These are phyloP conservation scores for Yarrowia divulgata DNA, from an alignment of 805 yeast genomes.

Conservation along the genomic window DNA sequence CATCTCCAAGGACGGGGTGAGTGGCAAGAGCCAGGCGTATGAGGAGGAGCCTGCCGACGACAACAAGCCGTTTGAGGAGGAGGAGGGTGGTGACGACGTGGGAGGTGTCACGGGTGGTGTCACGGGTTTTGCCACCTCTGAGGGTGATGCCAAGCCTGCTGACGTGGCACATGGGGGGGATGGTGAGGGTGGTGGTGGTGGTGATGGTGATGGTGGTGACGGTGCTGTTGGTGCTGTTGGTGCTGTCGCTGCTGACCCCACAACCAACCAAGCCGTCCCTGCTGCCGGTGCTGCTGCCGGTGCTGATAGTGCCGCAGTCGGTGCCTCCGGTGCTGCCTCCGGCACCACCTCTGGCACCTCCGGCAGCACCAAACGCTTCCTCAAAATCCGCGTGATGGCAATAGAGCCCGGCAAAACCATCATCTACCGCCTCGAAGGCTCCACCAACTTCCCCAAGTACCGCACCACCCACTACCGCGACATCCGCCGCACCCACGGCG, in stretches of 20 bases:
- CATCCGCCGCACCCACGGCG: conserved; percentile 80
- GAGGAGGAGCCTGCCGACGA: conserved; percentile 27
- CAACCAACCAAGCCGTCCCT: too few relatives aligned
- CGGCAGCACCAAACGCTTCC: conserved; percentile 21
- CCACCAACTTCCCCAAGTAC: conserved; percentile 75
- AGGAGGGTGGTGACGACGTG: conserved; percentile 41
- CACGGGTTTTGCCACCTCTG: neutral
- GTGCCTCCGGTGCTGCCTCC: neutral
- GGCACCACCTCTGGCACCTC: conserved; percentile 1
- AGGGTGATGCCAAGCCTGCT: neutral
- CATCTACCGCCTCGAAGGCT: conserved; percentile 72
- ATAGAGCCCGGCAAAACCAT: conserved; percentile 68
- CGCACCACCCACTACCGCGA: conserved; percentile 74
- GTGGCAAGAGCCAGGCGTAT: neutral
- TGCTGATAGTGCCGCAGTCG: neutral
- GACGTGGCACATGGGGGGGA: too few relatives aligned
- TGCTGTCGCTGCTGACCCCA: neutral
- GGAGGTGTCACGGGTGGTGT: conserved; percentile 9
- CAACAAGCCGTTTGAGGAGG: conserved; percentile 34
- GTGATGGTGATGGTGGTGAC: too few relatives aligned
- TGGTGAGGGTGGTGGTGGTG: too few relatives aligned
- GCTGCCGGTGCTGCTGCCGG: neutral
- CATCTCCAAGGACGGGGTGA: neutral
- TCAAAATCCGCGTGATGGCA: conserved; percentile 14
- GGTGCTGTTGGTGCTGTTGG: too few relatives aligned